Evolutionary conservation across 2,329 filamentous ascomycete species (phyloP), one percentile per base, ranked within the genome.

Genomic region (Pestalotiopsis sp.): DNA sequence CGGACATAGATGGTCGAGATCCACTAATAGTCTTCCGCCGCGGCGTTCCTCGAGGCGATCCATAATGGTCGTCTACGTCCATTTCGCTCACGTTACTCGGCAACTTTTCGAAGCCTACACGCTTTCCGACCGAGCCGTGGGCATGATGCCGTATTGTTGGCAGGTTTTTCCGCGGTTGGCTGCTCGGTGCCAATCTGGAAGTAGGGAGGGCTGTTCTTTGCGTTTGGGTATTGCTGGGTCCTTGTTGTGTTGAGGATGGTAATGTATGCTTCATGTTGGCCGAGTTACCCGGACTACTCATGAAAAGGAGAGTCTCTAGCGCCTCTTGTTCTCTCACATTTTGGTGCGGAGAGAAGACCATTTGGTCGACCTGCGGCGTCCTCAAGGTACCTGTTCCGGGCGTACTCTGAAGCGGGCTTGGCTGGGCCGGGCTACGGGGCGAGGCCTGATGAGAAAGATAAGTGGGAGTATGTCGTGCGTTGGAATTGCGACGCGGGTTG

Each of bases 241-340:
- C 72, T 70, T 71, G 71, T 69, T 75, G 66, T 67, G 81, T 75
- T 2, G 81, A 78, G 13, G 78, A 72, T 3, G 86, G 83, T 68
- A 88, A 88, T 10, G 79, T 76, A 68, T 87, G 86, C 70, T 88
- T 88, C 72, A 90, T 78, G 69, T 88, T 89, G 56, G 86, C 83
- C 58, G 91, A 91, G 77, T 93, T 92, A 17, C 90, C 90, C 0
- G 92, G 92, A 70, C 91, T 93, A 74, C 92, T 94, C 89, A 96
- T 92, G 75, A 94, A 94, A 30, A 95, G 82, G 26, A 96, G 80
- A 0, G 92, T 91, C 75, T 94, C 92, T 60, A 95, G 89, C 5
- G 93, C 93, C 73, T 95, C 93, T 74, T 94, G 92, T 75, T 96
- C 93, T 64, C 92, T 87, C 9, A 87, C 81, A 24, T 89, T 89